Conservation (phyloP, 257 asterid genomes). For the Nicotiana tomentosiformis region DNA sequence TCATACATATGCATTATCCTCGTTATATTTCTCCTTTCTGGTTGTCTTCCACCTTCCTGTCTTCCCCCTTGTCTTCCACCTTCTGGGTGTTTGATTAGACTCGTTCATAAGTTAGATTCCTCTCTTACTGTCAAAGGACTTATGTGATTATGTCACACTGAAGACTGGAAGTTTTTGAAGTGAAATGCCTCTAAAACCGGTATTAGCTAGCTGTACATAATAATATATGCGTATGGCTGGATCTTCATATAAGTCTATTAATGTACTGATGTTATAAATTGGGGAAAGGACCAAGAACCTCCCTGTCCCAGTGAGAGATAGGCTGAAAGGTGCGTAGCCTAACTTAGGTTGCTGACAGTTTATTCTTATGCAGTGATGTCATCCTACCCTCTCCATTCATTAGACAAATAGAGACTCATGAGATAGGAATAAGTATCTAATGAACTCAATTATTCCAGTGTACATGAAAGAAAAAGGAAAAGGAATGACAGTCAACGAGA, state of each 20-base stretch:
- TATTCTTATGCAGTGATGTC: neutral
- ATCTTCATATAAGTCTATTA: too few species aligned
- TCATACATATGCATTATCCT: neutral
- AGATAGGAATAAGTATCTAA: neutral
- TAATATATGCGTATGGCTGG: neutral
- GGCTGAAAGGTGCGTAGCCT: conserved; percentile 3
- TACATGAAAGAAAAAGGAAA: neutral
- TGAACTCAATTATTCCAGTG: neutral
- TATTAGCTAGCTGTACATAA: neutral
- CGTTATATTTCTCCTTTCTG: neutral
- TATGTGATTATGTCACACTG: neutral
- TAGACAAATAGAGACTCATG: neutral
- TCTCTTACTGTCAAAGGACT: neutral
- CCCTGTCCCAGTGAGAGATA: neutral
- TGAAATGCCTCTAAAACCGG: neutral
- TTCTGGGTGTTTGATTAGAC: neutral
- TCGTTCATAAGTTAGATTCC: neutral
- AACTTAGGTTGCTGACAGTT: neutral
- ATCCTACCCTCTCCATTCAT: neutral
- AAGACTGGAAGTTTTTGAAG: neutral
- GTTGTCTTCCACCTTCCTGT: neutral
- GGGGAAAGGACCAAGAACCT: neutral
- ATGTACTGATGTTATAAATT: too few species aligned
- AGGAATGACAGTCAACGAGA: neutral
- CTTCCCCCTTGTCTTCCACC: neutral